These are phyloP conservation scores for Friedmanniomyces simplex DNA, from an alignment of 495 filamentous ascomycete genomes.

Conservation along the genomic window DNA sequence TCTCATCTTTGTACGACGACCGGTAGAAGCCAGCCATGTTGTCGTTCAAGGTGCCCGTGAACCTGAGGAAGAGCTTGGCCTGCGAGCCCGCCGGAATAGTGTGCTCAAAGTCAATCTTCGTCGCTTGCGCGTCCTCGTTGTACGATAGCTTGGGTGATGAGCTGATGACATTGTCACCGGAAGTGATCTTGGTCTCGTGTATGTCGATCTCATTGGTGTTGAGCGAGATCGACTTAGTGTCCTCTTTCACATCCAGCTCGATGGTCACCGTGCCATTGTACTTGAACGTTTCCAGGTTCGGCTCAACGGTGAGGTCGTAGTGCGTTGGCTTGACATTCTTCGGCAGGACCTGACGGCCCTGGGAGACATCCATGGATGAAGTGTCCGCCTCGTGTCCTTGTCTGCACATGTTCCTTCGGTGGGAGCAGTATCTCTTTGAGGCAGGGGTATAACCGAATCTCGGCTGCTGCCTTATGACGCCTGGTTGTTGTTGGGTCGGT, in stretches of 20 bases:
- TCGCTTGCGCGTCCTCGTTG: constrained; percentile 53
- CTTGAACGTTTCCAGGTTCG: constrained; percentile 57
- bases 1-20: constrained; percentile 57
- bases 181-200: constrained; percentile 57
- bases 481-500: neutral
- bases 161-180: constrained; percentile 43
- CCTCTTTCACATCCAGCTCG: constrained; percentile 73
- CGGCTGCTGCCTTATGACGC: neutral
- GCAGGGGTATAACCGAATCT: neutral
- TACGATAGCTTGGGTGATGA: constrained; percentile 47
- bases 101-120: constrained; percentile 53
- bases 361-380: constrained; percentile 36
- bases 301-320: constrained; percentile 66
- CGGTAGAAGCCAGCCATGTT: constrained; percentile 78
- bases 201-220: constrained; percentile 83
- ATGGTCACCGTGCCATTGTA: constrained; percentile 61
- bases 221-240: constrained; percentile 75
- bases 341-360: constrained; percentile 54
- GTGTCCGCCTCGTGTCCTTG: constrained; percentile 26
- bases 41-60: constrained; percentile 60
- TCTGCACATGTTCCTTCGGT: constrained; percentile 36
- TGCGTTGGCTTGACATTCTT: constrained; percentile 60
- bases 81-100: constrained; percentile 48
- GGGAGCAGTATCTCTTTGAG: constrained; percentile 31
- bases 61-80: constrained; percentile 55